These are phyloP conservation scores for Polychaeton citri DNA, from an alignment of 2,329 filamentous ascomycete species.

Conservation along the genomic window DNA sequence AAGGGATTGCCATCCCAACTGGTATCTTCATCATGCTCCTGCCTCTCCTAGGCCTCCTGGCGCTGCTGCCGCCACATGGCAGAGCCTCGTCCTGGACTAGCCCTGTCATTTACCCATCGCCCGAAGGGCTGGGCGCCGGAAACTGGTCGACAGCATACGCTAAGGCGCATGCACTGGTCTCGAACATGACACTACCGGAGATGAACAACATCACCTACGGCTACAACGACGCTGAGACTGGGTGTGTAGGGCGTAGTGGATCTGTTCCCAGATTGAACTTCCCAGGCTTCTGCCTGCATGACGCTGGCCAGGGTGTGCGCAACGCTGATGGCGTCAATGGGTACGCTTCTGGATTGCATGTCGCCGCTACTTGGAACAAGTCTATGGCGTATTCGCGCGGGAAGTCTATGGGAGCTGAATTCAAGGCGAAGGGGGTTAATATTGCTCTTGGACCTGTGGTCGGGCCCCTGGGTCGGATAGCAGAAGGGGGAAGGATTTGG, in stretches of 20 bases:
- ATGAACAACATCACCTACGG: constrained; percentile 26
- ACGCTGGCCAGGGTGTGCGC: constrained; percentile 30
- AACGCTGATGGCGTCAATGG: constrained; percentile 29
- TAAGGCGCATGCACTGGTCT: constrained; percentile 18
- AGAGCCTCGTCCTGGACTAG: constrained; percentile 13
- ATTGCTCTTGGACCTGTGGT: constrained; percentile 56
- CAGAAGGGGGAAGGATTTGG: constrained; percentile 40
- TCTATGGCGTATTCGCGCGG: constrained; percentile 40
- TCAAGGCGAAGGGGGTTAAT: constrained; percentile 41
- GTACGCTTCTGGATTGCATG: constrained; percentile 29
- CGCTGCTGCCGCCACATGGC: constrained; percentile 11
- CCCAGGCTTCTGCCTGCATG: constrained; percentile 28
- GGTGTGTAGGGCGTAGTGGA: constrained; percentile 25
- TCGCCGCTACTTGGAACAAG: constrained; percentile 38
- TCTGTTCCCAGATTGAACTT: constrained; percentile 23
- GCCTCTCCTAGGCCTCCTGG: constrained; percentile 17
- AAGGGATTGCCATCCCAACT: constrained; percentile 9
- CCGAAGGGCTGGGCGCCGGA: constrained; percentile 18
- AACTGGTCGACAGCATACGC: constrained; percentile 20
- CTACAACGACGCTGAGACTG: constrained; percentile 14
- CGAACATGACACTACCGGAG: constrained; percentile 22
- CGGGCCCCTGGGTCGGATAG: constrained; percentile 57
- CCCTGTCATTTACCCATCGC: constrained; percentile 18
- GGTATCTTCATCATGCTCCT: constrained; percentile 13
- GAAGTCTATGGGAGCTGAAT: constrained; percentile 43